Evolutionary conservation across 2,329 filamentous ascomycete genomes (phyloP).

Genomic region (Fusarium coffeatum): DNA sequence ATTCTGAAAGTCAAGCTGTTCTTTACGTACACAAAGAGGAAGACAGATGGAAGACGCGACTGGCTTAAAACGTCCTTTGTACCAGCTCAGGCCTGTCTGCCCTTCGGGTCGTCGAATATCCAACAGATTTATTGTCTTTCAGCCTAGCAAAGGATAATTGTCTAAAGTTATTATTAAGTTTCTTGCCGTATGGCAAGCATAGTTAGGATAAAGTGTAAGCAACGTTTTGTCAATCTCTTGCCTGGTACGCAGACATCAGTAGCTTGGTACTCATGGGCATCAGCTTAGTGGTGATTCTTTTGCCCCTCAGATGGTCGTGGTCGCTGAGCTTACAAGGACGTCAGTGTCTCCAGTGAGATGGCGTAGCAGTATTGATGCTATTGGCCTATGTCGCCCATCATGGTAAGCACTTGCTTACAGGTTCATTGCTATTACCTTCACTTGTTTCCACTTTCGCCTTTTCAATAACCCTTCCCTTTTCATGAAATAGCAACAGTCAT

Average conservation of each 20-base stretch:
- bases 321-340: not conserved
- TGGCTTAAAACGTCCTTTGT: not conserved
- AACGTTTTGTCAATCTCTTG: no score
- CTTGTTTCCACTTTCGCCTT: not conserved
- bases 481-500: accelerated
- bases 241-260: no score
- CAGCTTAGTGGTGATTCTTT: not conserved
- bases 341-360: not conserved
- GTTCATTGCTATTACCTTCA: not conserved
- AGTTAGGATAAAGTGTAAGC: no score
- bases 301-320: not conserved
- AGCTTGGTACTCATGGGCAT: not conserved
- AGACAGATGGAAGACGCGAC: not conserved
- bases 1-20: not conserved
- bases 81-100: not conserved
- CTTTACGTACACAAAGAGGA: not conserved
- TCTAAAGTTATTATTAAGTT: no score
- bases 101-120: not conserved
- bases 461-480: not conserved
- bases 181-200: no score
- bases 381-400: not conserved
- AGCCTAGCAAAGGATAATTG: no score
- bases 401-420: not conserved
- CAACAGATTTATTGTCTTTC: no score
- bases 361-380: no score